phyloP scores from a whole-genome alignment of 1,139 yeast species.

The Lodderomyces elongisporus region DNA sequence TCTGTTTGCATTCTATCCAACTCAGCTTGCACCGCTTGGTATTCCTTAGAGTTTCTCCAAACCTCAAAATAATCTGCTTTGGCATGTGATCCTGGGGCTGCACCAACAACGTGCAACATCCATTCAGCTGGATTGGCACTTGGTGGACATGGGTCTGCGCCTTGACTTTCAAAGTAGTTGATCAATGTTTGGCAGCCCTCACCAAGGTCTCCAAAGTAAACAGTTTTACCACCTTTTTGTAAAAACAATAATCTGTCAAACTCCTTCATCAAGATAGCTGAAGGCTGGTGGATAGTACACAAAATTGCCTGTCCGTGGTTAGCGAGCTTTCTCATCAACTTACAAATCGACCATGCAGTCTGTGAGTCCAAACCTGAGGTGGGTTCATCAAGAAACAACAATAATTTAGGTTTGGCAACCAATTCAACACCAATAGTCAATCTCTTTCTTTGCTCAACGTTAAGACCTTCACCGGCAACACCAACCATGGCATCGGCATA shows the following conservation, averaged over 20 bases:
- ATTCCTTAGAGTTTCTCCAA: slow-evolving; percentile 30
- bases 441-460: slow-evolving; percentile 36
- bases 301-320: slow-evolving; percentile 41
- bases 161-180: slow-evolving; percentile 54
- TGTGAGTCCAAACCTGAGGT: slow-evolving; percentile 41
- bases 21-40: slow-evolving; percentile 18
- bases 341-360: slow-evolving; percentile 43
- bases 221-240: slow-evolving; percentile 52
- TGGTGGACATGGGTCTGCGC: slow-evolving; percentile 38
- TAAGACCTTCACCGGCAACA: slow-evolving; percentile 38
- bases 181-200: slow-evolving; percentile 44
- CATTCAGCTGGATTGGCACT: slow-evolving; percentile 55
- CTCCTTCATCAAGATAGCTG: slow-evolving; percentile 33
- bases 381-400: slow-evolving; percentile 35
- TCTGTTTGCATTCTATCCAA: slow-evolving; percentile 28
- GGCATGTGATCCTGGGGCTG: slow-evolving; percentile 33
- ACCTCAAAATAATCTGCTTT: slow-evolving; percentile 30
- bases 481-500: slow-evolving; percentile 39
- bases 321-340: slow-evolving; percentile 38
- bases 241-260: slow-evolving; percentile 34
- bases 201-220: slow-evolving; percentile 66
- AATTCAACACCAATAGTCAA: slow-evolving; percentile 38
- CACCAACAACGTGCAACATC: slow-evolving; percentile 51
- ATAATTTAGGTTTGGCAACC: slow-evolving; percentile 35
- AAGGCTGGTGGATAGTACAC: slow-evolving; percentile 42